Conservation (phyloP, 345 rosid species). For the Salix suchowensis region DNA sequence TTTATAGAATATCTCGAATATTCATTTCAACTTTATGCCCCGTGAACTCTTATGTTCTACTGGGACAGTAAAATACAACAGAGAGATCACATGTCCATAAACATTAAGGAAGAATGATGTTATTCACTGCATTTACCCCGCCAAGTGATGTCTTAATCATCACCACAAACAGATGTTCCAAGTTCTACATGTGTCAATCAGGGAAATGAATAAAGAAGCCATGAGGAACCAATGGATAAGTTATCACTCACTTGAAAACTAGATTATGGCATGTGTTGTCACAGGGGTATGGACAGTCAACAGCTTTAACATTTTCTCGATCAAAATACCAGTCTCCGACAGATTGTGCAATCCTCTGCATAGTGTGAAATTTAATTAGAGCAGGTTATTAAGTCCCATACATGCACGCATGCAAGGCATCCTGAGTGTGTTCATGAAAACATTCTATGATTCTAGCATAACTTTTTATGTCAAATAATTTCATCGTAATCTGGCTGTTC, state of each 20-base stretch:
- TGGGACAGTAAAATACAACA: background rate
- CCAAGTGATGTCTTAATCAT: background rate
- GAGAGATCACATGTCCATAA: background rate
- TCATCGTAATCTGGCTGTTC: background rate
- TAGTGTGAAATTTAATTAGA: background rate
- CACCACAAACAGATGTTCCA: conserved; percentile 12
- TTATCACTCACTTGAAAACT: conserved; percentile 38
- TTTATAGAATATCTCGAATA: background rate
- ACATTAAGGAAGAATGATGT: conserved; percentile 3
- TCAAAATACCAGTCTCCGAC: conserved; percentile 33
- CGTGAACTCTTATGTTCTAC: conserved; percentile 2
- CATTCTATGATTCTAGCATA: background rate
- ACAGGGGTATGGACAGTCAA: conserved; percentile 29
- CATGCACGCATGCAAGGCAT: background rate
- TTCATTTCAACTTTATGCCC: background rate
- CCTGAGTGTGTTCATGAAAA: background rate
- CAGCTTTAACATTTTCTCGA: conserved; percentile 17
- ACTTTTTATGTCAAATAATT: too few relatives aligned
- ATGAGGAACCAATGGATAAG: conserved; percentile 11
- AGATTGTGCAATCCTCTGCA: conserved; percentile 25
- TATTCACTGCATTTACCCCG: conserved; percentile 5
- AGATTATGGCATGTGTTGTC: conserved; percentile 21
- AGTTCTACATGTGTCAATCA: conserved; percentile 7
- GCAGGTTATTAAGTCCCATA: background rate
- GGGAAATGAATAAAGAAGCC: conserved; percentile 7